Evolutionary conservation across 2,329 filamentous ascomycete genomes (phyloP).

Genomic region (Dichotomopilus funicola): DNA sequence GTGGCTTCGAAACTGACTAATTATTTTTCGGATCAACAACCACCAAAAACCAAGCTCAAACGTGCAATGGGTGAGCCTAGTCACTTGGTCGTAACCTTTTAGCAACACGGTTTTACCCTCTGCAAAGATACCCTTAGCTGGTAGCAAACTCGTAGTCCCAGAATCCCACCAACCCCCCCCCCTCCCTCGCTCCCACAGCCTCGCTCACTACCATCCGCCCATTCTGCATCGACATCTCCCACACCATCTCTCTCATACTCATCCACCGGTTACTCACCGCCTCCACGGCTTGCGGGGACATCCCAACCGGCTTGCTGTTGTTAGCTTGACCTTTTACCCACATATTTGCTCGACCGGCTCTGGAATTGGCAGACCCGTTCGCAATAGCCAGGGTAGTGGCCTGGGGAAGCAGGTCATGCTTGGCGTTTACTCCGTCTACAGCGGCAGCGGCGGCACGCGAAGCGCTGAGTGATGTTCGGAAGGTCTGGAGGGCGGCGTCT

Average conservation of each 20-base stretch:
- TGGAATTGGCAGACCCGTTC: too few relatives aligned
- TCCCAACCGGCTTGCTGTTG: neutral
- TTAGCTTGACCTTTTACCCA: neutral
- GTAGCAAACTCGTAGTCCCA: slow-evolving; percentile 10
- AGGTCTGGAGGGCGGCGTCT: slow-evolving; percentile 32
- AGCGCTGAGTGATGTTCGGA: slow-evolving; percentile 29
- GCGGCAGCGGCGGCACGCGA: neutral
- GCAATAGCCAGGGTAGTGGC: slow-evolving; percentile 20
- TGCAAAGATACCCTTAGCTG: neutral
- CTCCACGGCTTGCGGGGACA: slow-evolving; percentile 25
- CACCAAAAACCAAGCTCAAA: too few relatives aligned
- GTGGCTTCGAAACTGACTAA: too few relatives aligned
- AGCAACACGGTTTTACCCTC: neutral
- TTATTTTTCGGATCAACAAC: too few relatives aligned
- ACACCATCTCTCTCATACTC: slow-evolving; percentile 1
- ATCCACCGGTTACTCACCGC: slow-evolving; percentile 19
- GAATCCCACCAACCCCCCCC: slow-evolving; percentile 8
- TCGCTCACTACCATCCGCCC: neutral
- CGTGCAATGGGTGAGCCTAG: too few relatives aligned
- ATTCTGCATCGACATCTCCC: neutral
- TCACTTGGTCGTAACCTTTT: too few relatives aligned
- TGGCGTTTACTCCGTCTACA: slow-evolving; percentile 4
- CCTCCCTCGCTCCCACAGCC: slow-evolving; percentile 15
- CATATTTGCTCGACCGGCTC: too few relatives aligned
- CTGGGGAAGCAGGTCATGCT: slow-evolving; percentile 29